phyloP scores from a whole-genome alignment of 176 grass and related monocot genomes.

The Cenchrus fungigraminus region DNA sequence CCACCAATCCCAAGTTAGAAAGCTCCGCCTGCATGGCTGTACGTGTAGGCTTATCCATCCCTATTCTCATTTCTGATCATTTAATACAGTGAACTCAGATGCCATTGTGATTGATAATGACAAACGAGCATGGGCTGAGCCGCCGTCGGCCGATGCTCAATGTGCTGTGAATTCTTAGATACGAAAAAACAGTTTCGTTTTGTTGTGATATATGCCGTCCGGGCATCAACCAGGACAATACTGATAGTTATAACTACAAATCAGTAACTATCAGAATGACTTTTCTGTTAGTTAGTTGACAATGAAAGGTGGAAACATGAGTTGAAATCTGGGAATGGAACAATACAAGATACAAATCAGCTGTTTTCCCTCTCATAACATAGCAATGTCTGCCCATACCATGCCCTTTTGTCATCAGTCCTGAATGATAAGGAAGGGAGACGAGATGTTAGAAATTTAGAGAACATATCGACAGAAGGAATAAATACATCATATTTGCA shows the following conservation, averaged over 20 bases:
- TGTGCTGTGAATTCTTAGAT: background rate
- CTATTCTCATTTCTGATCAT: background rate
- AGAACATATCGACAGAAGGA: background rate
- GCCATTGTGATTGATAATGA: background rate
- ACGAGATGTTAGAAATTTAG: slow-evolving; percentile 20
- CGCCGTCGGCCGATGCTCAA: background rate
- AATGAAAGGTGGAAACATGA: background rate
- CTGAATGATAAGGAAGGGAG: slow-evolving; percentile 21
- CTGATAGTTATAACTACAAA: slow-evolving; percentile 23
- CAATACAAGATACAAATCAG: slow-evolving; percentile 22
- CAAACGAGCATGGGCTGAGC: background rate
- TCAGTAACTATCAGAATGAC: slow-evolving; percentile 8
- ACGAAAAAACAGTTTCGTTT: slow-evolving; percentile 5
- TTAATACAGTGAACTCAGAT: background rate
- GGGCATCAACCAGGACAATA: background rate
- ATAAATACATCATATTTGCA: slow-evolving; percentile 4
- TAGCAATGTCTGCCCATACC: background rate
- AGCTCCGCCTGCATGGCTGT: background rate
- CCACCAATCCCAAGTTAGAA: background rate
- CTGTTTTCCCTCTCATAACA: background rate
- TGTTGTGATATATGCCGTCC: background rate
- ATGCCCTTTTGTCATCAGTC: slow-evolving; percentile 40
- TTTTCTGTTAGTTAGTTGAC: slow-evolving; percentile 35
- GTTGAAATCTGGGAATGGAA: background rate
- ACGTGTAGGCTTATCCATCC: background rate